Evolutionary conservation across 257 asterid genomes (phyloP), one percentile per base, ranked within the genome.

Genomic region (Echium plantagineum): DNA sequence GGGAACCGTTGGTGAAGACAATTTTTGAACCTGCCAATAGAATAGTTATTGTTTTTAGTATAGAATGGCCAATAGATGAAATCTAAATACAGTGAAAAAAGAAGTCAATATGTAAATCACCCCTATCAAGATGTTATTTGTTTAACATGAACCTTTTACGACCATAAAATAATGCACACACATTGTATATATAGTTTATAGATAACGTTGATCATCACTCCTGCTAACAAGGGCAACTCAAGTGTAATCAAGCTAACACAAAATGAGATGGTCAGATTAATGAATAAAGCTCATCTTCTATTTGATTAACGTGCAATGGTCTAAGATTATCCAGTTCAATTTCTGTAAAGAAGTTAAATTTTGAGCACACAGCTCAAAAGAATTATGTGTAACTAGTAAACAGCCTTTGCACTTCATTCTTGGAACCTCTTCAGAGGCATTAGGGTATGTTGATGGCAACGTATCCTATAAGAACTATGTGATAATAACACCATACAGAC

Each of bases 1-100:
- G 97, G 52, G 98, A 91, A 78, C 98, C 98, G 68, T 91, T 91
- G 12, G 90, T 78, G 77, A 91, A 91, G 66, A 88, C 72, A 57
- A 91, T 91, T 71, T 80, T 91, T 24, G 98, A 85, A 58, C 94
- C 98, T 91, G 90, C 74, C 66, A 58, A 67, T 17, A 52, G n/a
- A 51, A 13, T 46, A 15, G 5, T 30, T 7, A 10, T 21, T 6
- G 5, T 3, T 42, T 42, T 42, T 4, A 42, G 49, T 42, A 42
- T 42, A 42, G 1, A 42, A 42, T 42, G 17, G 12, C 10, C 15
- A 42, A 42, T 42, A 0, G 16, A 10, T 12, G 49, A 12, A 7
- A 42, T 12, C 49, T 42, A 12, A 42, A 17, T 35, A 35, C 49
- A 42, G 49, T 9, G 46, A 35, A 42, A 42, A 13, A 42, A 2